Percentiles rank a stretch among this genome's conserved stretches.
Conservation (phyloP, 305 asterid genomes). For the Solanum hybrid region DNA sequence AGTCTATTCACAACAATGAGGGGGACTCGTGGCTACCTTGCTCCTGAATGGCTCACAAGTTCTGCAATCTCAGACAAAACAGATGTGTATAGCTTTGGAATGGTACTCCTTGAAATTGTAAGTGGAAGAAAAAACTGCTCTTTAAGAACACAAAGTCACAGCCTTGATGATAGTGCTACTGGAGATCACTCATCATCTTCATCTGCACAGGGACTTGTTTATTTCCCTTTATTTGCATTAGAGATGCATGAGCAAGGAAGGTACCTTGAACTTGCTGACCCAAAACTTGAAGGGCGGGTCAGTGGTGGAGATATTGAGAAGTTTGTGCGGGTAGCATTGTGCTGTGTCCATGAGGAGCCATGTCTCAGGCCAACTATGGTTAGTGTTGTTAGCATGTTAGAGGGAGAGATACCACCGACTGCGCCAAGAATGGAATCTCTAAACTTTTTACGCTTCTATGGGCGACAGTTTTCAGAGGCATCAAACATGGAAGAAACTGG, state of each 20-base stretch:
- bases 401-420: conserved; percentile 47
- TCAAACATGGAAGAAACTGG: conserved; percentile 28
- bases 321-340: conserved; percentile 58
- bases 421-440: conserved; percentile 53
- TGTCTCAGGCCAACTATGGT: conserved; percentile 62
- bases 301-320: conserved; percentile 44
- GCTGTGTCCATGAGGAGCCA: conserved; percentile 79
- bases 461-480: conserved; percentile 52
- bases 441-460: conserved; percentile 57
- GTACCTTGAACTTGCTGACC: conserved; percentile 60
- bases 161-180: conserved; percentile 15
- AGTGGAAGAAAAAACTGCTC: conserved; percentile 71
- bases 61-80: conserved; percentile 68
- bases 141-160: conserved; percentile 31
- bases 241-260: conserved; percentile 69
- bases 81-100: conserved; percentile 76
- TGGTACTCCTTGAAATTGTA: conserved; percentile 64
- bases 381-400: conserved; percentile 66
- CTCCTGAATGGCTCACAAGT: conserved; percentile 85
- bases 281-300: conserved; percentile 48
- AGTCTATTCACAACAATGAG: conserved; percentile 61
- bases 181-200: conserved; percentile 29
- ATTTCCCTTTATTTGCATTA: conserved; percentile 61
- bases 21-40: conserved; percentile 80
- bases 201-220: conserved; percentile 26